A percentile compares a stretch with the other conserved stretches of the same genome.
Conservation (phyloP, 148 eudicot species). For the Fallopia convolvulus region DNA sequence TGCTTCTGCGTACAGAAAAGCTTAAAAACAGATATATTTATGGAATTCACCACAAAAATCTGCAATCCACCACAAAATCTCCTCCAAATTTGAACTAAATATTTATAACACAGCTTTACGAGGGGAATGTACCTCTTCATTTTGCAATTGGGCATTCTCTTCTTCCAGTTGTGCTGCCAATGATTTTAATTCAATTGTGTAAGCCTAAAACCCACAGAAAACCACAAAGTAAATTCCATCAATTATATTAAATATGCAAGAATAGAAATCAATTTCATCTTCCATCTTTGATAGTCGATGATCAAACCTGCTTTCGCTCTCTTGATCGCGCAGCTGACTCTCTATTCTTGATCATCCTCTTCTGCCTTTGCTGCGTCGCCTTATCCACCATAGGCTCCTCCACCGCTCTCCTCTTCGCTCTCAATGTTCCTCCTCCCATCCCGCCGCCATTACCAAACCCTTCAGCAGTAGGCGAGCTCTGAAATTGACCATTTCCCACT, state of each 20-base stretch:
- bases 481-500: neutral
- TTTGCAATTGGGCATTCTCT: slow-evolving; percentile 20
- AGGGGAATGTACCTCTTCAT: slow-evolving; percentile 19
- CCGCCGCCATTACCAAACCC: neutral
- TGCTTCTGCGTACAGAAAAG: neutral
- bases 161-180: slow-evolving; percentile 24
- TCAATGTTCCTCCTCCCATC: neutral
- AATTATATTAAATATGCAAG: neutral
- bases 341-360: slow-evolving; percentile 2
- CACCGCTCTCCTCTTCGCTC: neutral
- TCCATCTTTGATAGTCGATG: neutral
- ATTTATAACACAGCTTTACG: no score
- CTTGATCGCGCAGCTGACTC: slow-evolving; percentile 7
- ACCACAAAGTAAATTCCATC: neutral
- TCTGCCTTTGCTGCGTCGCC: slow-evolving; percentile 1
- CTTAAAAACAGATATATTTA: no score
- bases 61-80: neutral
- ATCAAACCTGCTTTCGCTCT: slow-evolving; percentile 9
- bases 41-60: neutral
- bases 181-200: slow-evolving; percentile 24
- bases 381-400: slow-evolving; percentile 5
- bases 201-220: slow-evolving; percentile 17
- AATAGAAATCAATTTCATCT: neutral
- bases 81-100: neutral
- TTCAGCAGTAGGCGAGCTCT: neutral